Conservation (phyloP, 2,329 filamentous ascomycete genomes). For the Colletotrichum lindemuthianum region DNA sequence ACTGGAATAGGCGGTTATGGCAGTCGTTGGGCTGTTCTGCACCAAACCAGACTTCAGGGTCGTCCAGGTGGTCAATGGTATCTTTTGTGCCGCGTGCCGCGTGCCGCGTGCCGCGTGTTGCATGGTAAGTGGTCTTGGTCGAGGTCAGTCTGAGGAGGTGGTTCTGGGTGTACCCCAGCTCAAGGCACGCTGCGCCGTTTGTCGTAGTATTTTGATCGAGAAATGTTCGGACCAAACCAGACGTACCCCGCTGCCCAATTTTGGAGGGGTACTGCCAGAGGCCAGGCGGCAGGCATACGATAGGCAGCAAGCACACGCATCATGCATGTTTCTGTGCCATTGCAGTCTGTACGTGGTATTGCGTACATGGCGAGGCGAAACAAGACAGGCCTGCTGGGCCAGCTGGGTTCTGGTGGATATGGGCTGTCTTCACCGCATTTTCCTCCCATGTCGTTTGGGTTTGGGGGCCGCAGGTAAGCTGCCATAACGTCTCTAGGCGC, state of each 20-base stretch:
- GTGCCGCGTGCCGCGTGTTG: no score
- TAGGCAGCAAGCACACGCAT: neutral
- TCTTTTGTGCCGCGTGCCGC: no score
- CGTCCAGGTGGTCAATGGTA: no score
- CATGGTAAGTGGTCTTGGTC: no score
- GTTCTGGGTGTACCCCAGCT: slow-evolving; percentile 16
- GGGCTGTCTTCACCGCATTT: slow-evolving; percentile 34
- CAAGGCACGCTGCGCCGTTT: neutral
- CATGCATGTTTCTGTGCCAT: slow-evolving; percentile 7
- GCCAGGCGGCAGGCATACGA: slow-evolving; percentile 11
- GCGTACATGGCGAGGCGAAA: neutral
- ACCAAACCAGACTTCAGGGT: no score
- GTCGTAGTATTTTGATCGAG: neutral
- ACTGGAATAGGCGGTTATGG: no score
- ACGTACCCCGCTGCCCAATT: neutral
- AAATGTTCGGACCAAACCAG: neutral
- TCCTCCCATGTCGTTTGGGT: neutral
- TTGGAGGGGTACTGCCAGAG: slow-evolving; percentile 2
- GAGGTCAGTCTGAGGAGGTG: no score
- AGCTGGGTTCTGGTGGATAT: neutral
- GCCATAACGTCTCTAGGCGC: no score
- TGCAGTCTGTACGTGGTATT: neutral
- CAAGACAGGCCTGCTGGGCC: slow-evolving; percentile 5
- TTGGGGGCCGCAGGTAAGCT: neutral
- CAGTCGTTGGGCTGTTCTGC: no score